phyloP scores from a whole-genome alignment of 345 rosid species.

The Populus pruinosa region DNA sequence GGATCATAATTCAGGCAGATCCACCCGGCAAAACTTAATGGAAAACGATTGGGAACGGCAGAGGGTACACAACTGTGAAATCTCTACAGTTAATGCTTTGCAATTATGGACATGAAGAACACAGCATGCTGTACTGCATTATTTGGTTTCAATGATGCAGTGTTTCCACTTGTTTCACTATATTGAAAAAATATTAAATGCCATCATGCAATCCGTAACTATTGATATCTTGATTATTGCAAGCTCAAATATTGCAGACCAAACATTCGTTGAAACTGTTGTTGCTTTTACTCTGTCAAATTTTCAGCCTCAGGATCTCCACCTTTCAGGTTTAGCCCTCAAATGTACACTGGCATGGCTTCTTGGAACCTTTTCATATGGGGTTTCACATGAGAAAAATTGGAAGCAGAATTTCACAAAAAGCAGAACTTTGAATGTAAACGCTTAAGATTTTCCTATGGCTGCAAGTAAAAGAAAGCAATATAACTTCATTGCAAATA shows the following conservation, averaged over 20 bases:
- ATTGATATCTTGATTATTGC: background rate
- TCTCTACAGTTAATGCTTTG: background rate
- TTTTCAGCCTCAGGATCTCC: background rate
- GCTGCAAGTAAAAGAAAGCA: background rate
- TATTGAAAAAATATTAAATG: background rate
- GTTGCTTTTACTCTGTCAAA: background rate
- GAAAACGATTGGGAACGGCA: background rate
- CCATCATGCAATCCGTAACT: background rate
- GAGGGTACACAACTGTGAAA: background rate
- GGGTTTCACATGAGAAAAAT: background rate
- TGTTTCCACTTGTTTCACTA: conserved; percentile 4
- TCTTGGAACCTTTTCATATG: background rate
- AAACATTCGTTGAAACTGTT: background rate
- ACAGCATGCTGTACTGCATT: conserved; percentile 9
- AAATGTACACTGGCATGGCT: background rate
- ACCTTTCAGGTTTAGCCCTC: background rate
- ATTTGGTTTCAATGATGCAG: background rate
- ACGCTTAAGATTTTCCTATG: background rate
- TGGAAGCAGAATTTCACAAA: background rate
- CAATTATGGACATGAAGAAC: conserved; percentile 4
- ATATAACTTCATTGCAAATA: background rate
- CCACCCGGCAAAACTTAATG: background rate
- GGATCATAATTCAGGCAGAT: conserved; percentile 10
- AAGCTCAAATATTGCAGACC: too few relatives aligned
- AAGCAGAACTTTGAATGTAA: background rate